Evolutionary conservation across 768 basidiomycete species (phyloP), one percentile per base, ranked within the genome.

Genomic region (Tylopilus sp.): DNA sequence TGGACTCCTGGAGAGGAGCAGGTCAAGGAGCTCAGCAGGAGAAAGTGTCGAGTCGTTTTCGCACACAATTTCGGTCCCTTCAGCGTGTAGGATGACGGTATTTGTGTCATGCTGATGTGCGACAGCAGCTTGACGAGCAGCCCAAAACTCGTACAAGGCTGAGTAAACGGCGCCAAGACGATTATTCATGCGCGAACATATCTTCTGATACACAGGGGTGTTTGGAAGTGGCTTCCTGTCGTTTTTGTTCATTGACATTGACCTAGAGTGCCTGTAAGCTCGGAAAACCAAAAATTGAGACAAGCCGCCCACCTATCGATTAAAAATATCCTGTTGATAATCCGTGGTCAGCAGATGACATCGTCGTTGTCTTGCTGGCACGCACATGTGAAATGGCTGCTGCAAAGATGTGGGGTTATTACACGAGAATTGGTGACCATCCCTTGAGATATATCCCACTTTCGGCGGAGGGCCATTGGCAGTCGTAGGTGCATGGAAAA

Each of bases 321-420:
- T 40, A 64, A 35, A 23, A 57, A 64, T 36, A 64, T 40, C 3
- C 64, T 62, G 7, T 44, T 20, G 23, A 21, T 13, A 20, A 17
- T 3, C 13, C 6, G 21, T 38, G 12, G 25, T 53, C 7, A 58
- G 38, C n/a, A 12, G 10, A 11, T 8, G 20, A 11, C 2, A 8
- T 22, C n/a, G 5, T 1, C 13, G 18, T 21, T 38, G 45, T 3
- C 11, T 6, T n/a, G 18, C 10, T 8, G 36, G 6, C 2, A 73
- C 80, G 21, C 64, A 83, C 80, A 85, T 78, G 57, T 84, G 82
- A 61, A 79, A 83, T 0, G 81, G 69, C 53, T 78, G 80, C 11
- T 74, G 75, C 55, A 71, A 52, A 11, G 73, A 59, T 7, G 64
- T 69, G 4, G 83, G 83, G 57, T 83, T 80, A 38, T 57, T 72